Evolutionary conservation across 2,329 filamentous ascomycete species (phyloP), one percentile per base, ranked within the genome.

Genomic region (Apiospora rasikravindrae): DNA sequence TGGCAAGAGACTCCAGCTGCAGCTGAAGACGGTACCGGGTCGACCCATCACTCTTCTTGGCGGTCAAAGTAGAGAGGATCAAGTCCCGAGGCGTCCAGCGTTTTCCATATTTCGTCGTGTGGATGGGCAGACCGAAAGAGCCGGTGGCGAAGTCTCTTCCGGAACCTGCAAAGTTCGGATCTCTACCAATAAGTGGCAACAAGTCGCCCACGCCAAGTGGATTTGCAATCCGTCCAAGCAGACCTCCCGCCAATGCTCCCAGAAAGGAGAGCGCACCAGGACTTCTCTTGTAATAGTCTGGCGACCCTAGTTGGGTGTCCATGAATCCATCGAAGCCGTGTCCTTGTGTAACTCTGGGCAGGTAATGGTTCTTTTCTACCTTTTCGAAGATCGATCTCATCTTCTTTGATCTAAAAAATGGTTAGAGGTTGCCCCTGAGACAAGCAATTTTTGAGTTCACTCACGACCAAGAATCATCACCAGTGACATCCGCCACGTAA

Each of bases 71-170:
- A 5, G 68, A 44, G 33, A 85, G 42, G 70, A 86, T 88, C 77
- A 83, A 85, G 71, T 88, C 88, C 76, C 83, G 87, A 53, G 87
- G 82, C 70, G 86, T 88, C 45, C 81, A 76, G 40, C 75, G 73
- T 16, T 49, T 37, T n/a, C 33, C 19, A 72, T 69, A 47, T 49
- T 71, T 14, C 13, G 72, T 73, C 24, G 73, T 73, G 68, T 76
- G 75, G 16, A 67, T 67, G 29, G 75, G 74, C n/a, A 76, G 29
- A 6, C 74, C 75, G 57, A 73, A 76, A 29, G 73, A 69, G 16
- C 74, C 75, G 0, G 69, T 70, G 1, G 72, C 72, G 4, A 73
- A 72, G 49, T 75, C 74, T 11, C 75, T 67, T 26, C 69, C 47
- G n/a, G 72, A n/a, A 16, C 67, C 70, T 5, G 71, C 70, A 24